phyloP scores from a whole-genome alignment of 202 grass and related monocot genomes.

The Brachypodium distachyon region DNA sequence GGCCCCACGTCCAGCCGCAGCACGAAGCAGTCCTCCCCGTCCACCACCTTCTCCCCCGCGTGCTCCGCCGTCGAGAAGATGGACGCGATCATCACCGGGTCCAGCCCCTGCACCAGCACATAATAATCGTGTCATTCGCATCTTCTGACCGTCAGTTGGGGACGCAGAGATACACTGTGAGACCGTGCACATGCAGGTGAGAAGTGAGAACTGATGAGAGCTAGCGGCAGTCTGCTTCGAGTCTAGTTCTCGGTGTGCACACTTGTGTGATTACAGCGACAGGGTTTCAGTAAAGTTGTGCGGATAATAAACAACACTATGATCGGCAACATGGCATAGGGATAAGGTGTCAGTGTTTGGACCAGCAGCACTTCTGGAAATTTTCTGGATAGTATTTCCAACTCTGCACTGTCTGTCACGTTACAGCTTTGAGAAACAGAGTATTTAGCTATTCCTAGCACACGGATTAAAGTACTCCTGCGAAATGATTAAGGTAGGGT shows the following conservation, averaged over 20 bases:
- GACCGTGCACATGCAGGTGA: no score
- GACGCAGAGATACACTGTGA: no score
- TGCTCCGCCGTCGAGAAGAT: constrained; percentile 82
- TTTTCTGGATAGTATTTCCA: not conserved
- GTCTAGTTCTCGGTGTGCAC: not conserved
- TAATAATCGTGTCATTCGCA: no score
- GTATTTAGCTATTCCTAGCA: not conserved
- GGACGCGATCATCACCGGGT: constrained; percentile 71
- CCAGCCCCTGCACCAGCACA: constrained; percentile 66
- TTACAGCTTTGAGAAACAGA: not conserved
- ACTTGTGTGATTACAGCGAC: not conserved
- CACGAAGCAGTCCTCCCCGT: constrained; percentile 89
- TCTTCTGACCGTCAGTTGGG: no score
- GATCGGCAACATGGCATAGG: constrained; percentile 6
- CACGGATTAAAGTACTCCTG: not conserved
- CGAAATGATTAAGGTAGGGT: no score
- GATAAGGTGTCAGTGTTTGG: constrained; percentile 12
- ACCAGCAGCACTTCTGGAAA: constrained; percentile 1
- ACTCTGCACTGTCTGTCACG: no score
- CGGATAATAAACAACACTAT: constrained; percentile 14
- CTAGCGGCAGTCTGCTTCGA: not conserved
- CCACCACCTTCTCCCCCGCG: constrained; percentile 83
- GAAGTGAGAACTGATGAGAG: not conserved
- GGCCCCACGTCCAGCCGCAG: constrained; percentile 64
- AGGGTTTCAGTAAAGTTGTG: not conserved